Evolutionary conservation across 352 stramenopile species (phyloP).

Genomic region (Phytophthora pseudosyringae): DNA sequence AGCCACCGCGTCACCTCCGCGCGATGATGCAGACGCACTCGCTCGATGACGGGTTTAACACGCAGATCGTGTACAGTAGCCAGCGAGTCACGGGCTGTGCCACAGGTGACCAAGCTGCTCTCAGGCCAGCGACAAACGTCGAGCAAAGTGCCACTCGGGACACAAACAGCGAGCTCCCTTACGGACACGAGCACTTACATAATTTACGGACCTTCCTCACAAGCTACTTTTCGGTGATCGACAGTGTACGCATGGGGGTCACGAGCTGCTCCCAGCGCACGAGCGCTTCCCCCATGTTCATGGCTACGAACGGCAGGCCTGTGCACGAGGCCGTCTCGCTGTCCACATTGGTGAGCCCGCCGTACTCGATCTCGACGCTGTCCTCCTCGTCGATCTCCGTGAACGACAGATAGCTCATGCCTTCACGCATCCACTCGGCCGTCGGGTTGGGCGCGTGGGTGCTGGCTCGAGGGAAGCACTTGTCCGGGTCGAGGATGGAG

Average conservation of each 20-base stretch:
- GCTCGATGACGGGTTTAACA: too few species aligned
- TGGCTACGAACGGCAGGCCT: constrained; percentile 30
- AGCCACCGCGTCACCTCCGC: background rate
- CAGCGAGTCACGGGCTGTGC: too few species aligned
- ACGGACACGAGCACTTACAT: background rate
- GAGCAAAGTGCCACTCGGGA: too few species aligned
- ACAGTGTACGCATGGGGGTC: constrained; percentile 35
- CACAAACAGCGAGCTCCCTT: background rate
- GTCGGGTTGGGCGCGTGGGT: constrained; percentile 18
- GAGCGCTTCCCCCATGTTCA: constrained; percentile 43
- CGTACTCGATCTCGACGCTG: constrained; percentile 46
- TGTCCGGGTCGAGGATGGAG: constrained; percentile 36
- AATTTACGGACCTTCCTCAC: constrained; percentile 15
- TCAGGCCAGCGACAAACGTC: too few species aligned
- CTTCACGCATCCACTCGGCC: constrained; percentile 44
- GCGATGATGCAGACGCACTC: too few species aligned
- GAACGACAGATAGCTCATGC: constrained; percentile 48
- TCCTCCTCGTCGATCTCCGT: constrained; percentile 44
- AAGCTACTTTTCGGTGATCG: constrained; percentile 28
- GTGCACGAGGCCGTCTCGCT: constrained; percentile 34
- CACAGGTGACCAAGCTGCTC: too few species aligned
- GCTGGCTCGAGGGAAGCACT: constrained; percentile 31
- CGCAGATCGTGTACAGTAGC: too few species aligned
- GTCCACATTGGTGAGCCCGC: constrained; percentile 38
- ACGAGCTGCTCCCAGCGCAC: constrained; percentile 47